Conservation (phyloP, 129 eudicot genomes). For the Daucus carota region DH1_v3.0 NC_030382.2:59023501-59024000, state of each 20-base stretch:
- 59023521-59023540: conserved; percentile 48
- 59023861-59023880: conserved; percentile 97
- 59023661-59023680: conserved; percentile 73
- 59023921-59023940: conserved; percentile 87
- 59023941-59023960: conserved; percentile 97
- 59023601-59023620: conserved; percentile 76
- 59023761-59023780: not conserved
- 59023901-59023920: conserved; percentile 88
- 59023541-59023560: conserved; percentile 66
- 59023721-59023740: not conserved
- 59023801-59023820: conserved; percentile 24
- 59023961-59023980: conserved; percentile 72
- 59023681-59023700: conserved; percentile 50
- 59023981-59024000: conserved; percentile 77
- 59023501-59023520: conserved; percentile 68
- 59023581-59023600: conserved; percentile 93
- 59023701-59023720: not conserved
- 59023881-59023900: conserved; percentile 91
- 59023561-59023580: conserved; percentile 57
- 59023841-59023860: conserved; percentile 99
- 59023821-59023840: conserved; percentile 94
- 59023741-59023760: not conserved
- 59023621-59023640: conserved; percentile 95
- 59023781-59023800: not conserved
- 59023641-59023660: conserved; percentile 88